A percentile compares a stretch with the other conserved stretches of the same genome.
These are phyloP conservation scores for Ambrosia hybrid DNA, from an alignment of 140 eudicot genomes.

Conservation along the genomic window DNA sequence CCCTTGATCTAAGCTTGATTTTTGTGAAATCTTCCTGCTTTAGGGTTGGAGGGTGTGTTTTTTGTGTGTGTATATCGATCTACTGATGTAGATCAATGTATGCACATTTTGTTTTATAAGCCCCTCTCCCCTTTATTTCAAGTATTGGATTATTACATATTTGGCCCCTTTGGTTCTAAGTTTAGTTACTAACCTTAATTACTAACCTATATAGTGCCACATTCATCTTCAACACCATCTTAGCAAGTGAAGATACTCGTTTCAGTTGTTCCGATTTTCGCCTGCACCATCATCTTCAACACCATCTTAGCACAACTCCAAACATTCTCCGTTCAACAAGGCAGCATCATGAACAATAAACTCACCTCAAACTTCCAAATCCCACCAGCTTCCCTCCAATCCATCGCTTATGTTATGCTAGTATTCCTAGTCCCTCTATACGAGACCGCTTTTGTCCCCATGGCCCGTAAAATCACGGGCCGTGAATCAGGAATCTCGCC, in stretches of 20 bases:
- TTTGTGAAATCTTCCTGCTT: too few species aligned
- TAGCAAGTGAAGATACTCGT: constrained; percentile 73
- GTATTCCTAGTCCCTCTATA: constrained; percentile 72
- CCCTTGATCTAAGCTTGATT: too few species aligned
- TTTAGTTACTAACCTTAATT: too few species aligned
- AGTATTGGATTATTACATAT: too few species aligned
- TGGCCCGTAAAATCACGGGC: constrained; percentile 55
- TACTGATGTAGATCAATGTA: too few species aligned
- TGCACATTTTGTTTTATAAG: too few species aligned
- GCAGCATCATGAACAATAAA: constrained; percentile 54
- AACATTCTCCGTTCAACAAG: constrained; percentile 90
- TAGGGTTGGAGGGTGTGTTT: too few species aligned
- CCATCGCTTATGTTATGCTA: constrained; percentile 71
- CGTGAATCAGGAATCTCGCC: constrained; percentile 77
- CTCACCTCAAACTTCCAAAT: constrained; percentile 55
- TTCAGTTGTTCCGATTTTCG: constrained; percentile 79
- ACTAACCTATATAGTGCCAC: too few species aligned
- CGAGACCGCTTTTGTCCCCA: constrained; percentile 65
- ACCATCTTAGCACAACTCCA: constrained; percentile 88
- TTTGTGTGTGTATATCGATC: too few species aligned
- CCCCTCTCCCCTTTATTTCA: too few species aligned
- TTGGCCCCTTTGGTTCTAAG: too few species aligned
- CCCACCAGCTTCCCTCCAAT: constrained; percentile 88
- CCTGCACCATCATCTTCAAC: constrained; percentile 86
- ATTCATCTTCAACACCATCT: too few species aligned